These are phyloP conservation scores for Amanita pseudoporphyria DNA, from an alignment of 768 basidiomycete genomes.

Conservation along the genomic window DNA sequence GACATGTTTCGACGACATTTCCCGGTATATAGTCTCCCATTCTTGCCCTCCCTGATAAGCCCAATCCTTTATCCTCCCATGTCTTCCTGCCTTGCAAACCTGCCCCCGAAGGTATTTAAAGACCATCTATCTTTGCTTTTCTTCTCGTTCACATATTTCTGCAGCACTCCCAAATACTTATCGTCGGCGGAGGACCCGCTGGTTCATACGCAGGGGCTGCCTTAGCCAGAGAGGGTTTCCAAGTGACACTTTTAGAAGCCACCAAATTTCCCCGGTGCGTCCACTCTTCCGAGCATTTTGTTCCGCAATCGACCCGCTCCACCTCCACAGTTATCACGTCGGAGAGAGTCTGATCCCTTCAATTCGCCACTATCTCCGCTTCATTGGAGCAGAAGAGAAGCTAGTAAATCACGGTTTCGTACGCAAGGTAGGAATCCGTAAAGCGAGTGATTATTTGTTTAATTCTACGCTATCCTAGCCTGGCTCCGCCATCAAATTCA, in stretches of 20 bases:
- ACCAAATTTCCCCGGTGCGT: slow-evolving; percentile 42
- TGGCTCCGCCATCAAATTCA: slow-evolving; percentile 55
- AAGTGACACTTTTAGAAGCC: slow-evolving; percentile 44
- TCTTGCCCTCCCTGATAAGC: too few species aligned
- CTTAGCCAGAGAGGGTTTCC: slow-evolving; percentile 44
- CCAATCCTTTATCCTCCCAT: slow-evolving; percentile 12
- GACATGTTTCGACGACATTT: slow-evolving; percentile 8
- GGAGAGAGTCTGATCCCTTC: slow-evolving; percentile 57
- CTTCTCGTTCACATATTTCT: slow-evolving; percentile 3
- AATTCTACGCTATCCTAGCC: slow-evolving; percentile 26
- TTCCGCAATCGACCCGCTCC: neutral
- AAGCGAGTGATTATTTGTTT: neutral
- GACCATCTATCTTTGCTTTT: neutral
- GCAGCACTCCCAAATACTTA: slow-evolving; percentile 33
- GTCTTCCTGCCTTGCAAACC: slow-evolving; percentile 18
- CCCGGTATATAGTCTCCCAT: slow-evolving; percentile 6
- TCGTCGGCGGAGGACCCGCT: slow-evolving; percentile 46
- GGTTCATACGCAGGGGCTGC: slow-evolving; percentile 48
- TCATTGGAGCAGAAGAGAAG: slow-evolving; percentile 47
- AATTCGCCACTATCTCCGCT: slow-evolving; percentile 46
- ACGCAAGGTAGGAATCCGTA: slow-evolving; percentile 30
- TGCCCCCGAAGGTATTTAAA: slow-evolving; percentile 20
- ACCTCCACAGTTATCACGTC: slow-evolving; percentile 36
- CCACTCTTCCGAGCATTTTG: neutral
- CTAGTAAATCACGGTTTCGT: slow-evolving; percentile 39